These are phyloP conservation scores for Pythium brachiatum DNA, from an alignment of 352 stramenopile genomes.

Conservation along the genomic window DNA sequence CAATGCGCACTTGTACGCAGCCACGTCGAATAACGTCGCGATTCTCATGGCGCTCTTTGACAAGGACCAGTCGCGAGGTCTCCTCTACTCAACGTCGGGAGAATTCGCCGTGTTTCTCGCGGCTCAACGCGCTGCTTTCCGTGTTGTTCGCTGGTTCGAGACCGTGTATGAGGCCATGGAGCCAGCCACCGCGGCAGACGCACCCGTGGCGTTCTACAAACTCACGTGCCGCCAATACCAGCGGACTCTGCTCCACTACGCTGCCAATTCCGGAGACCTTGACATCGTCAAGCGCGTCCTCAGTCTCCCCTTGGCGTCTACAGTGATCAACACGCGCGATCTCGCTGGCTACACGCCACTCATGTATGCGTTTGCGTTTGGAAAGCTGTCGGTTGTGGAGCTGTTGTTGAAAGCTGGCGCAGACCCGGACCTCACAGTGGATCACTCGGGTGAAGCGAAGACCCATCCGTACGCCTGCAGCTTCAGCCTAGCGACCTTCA, in stretches of 20 bases:
- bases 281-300: slow-evolving; percentile 27
- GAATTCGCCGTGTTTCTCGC: slow-evolving; percentile 53
- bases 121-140: slow-evolving; percentile 35
- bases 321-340: slow-evolving; percentile 36
- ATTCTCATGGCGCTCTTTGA: slow-evolving; percentile 46
- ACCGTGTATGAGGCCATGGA: slow-evolving; percentile 27
- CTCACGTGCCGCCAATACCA: slow-evolving; percentile 26
- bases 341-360: slow-evolving; percentile 43
- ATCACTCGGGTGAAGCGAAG: slow-evolving; percentile 42
- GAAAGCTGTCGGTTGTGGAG: slow-evolving; percentile 31
- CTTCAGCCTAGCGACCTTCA: slow-evolving; percentile 45
- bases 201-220: background rate
- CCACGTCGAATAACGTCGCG: slow-evolving; percentile 43
- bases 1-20: slow-evolving; percentile 49
- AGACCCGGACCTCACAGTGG: slow-evolving; percentile 30
- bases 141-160: slow-evolving; percentile 52
- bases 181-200: background rate
- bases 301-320: background rate
- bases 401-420: slow-evolving; percentile 34
- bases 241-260: slow-evolving; percentile 52
- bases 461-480: slow-evolving; percentile 46
- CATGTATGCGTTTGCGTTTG: slow-evolving; percentile 58
- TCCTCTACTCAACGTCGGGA: slow-evolving; percentile 28
- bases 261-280: slow-evolving; percentile 40
- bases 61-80: slow-evolving; percentile 15